Evolutionary conservation across 2,329 filamentous ascomycete genomes (phyloP).

Genomic region (Venturia aucupariae): DNA sequence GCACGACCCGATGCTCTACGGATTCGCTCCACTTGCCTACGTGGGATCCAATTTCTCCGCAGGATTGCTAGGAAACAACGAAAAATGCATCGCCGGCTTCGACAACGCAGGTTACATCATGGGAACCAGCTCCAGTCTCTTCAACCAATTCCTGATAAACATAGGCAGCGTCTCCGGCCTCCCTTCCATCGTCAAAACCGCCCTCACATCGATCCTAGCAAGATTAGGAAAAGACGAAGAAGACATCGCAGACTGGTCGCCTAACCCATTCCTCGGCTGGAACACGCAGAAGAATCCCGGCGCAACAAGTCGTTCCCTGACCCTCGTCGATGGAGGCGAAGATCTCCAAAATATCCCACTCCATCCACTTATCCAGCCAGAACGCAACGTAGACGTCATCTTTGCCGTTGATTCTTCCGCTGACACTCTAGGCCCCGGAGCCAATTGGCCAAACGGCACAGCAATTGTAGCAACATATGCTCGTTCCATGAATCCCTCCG

Average conservation of each 20-base stretch:
- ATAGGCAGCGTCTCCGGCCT: slow-evolving; percentile 46
- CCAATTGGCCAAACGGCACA: slow-evolving; percentile 68
- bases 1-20: slow-evolving; percentile 63
- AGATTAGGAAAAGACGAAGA: slow-evolving; percentile 50
- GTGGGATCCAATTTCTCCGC: slow-evolving; percentile 63
- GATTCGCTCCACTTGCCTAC: slow-evolving; percentile 61
- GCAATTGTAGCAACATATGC: slow-evolving; percentile 65
- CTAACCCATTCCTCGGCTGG: slow-evolving; percentile 67
- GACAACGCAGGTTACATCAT: slow-evolving; percentile 78
- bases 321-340: slow-evolving; percentile 69
- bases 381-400: slow-evolving; percentile 66
- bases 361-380: slow-evolving; percentile 65
- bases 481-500: slow-evolving; percentile 47
- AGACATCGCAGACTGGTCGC: slow-evolving; percentile 65
- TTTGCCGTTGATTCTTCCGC: slow-evolving; percentile 73
- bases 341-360: slow-evolving; percentile 73
- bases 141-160: slow-evolving; percentile 66
- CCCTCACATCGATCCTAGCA: slow-evolving; percentile 44
- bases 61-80: slow-evolving; percentile 47
- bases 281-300: slow-evolving; percentile 51
- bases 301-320: slow-evolving; percentile 46
- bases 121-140: slow-evolving; percentile 76
- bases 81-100: slow-evolving; percentile 64
- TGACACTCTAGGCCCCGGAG: slow-evolving; percentile 45
- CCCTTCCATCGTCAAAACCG: slow-evolving; percentile 41